Conservation (phyloP, 805 yeast genomes). For the Metschnikowia santaceciliae region DNA sequence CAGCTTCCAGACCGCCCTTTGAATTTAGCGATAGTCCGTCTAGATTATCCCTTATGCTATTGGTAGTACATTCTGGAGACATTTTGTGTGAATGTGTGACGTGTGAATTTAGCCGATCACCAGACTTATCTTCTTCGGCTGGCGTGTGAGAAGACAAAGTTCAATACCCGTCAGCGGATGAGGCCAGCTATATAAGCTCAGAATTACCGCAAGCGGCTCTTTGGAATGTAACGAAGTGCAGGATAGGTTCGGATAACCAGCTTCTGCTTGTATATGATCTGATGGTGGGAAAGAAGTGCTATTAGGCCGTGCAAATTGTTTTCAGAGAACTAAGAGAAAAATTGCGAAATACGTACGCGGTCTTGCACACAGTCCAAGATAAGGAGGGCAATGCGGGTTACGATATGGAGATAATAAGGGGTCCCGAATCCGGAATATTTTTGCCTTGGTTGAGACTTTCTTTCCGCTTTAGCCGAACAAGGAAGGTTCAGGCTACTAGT, state of each 20-base stretch:
- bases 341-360: slow-evolving; percentile 1
- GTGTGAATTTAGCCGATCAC: background rate
- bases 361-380: slow-evolving; percentile 2
- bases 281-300: background rate
- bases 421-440: background rate
- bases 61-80: slow-evolving; percentile 16
- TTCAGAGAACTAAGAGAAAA: slow-evolving; percentile 3
- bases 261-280: background rate
- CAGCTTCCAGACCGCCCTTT: slow-evolving; percentile 2
- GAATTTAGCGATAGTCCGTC: slow-evolving; percentile 15
- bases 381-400: slow-evolving; percentile 1
- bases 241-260: background rate
- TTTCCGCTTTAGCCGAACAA: too few relatives aligned
- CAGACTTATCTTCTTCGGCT: background rate
- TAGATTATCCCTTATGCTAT: slow-evolving; percentile 16
- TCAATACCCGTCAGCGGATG: background rate
- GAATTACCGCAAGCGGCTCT: background rate
- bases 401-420: background rate
- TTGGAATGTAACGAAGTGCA: background rate
- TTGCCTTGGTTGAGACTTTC: too few relatives aligned
- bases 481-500: background rate
- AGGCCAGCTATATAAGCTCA: background rate
- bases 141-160: background rate
- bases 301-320: slow-evolving; percentile 2
- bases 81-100: background rate